Conservation (phyloP, 371 early-diverging fungal genomes). For the Syncephalastrum racemosum region DNA sequence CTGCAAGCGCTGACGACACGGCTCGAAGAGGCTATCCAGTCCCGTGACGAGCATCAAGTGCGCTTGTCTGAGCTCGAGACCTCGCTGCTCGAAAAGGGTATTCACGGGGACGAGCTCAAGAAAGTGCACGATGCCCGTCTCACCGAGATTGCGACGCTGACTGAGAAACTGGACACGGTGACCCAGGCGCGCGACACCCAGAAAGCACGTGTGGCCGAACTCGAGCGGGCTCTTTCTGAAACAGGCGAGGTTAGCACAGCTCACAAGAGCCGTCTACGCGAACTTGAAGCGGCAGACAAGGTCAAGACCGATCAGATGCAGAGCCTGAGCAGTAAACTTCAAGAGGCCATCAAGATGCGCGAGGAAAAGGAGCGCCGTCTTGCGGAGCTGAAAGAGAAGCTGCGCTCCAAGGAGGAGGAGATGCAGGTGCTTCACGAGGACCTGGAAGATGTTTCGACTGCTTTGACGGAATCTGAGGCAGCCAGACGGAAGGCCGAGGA, state of each 20-base stretch:
- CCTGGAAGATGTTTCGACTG: constrained; percentile 7
- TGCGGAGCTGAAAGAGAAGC: too few relatives aligned
- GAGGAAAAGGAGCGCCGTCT: neutral
- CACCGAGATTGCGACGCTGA: too few relatives aligned
- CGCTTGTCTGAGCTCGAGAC: neutral
- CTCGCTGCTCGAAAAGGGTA: neutral
- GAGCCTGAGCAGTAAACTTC: neutral
- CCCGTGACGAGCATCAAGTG: neutral
- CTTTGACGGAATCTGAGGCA: constrained; percentile 8
- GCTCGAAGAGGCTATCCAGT: neutral
- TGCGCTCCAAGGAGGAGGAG: constrained; percentile 1
- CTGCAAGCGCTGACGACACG: neutral
- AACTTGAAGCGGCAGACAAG: too few relatives aligned
- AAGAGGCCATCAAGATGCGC: constrained; percentile 1
- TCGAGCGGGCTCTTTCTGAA: neutral
- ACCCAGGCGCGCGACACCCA: neutral
- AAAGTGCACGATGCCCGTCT: constrained; percentile 1
- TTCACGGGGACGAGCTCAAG: neutral
- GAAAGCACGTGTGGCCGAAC: neutral
- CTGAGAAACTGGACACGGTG: too few relatives aligned
- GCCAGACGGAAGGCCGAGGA: constrained; percentile 8
- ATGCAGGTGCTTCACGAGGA: constrained; percentile 10
- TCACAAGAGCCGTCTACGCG: too few relatives aligned
- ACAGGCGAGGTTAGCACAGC: neutral
- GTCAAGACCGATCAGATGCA: neutral